phyloP scores from a whole-genome alignment of 768 basidiomycete species.

The Harrya chromipes region DNA sequence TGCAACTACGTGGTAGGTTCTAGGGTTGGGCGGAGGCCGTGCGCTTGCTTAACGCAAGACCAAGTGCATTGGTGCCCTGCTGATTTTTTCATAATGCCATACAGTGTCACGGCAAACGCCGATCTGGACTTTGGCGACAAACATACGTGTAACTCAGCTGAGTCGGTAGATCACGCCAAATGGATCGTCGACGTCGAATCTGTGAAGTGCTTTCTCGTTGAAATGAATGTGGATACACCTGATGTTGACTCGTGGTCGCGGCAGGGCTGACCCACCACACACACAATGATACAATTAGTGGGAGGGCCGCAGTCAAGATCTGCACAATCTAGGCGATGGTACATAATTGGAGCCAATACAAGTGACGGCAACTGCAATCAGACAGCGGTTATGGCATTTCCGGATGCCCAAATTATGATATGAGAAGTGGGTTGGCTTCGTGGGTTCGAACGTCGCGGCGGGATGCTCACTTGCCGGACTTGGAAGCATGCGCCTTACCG shows the following conservation, averaged over 20 bases:
- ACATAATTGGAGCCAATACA: neutral
- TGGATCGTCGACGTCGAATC: too few species aligned
- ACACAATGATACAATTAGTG: too few species aligned
- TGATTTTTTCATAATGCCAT: constrained; percentile 10
- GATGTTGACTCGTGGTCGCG: too few species aligned
- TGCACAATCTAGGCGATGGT: constrained; percentile 15
- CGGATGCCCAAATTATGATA: constrained; percentile 10
- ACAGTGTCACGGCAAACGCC: constrained; percentile 5
- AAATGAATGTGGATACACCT: neutral
- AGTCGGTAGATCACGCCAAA: too few species aligned
- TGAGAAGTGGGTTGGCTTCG: constrained; percentile 13
- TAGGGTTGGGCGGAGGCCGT: neutral
- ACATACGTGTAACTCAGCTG: neutral
- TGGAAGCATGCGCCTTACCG: constrained; percentile 21
- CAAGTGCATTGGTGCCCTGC: neutral
- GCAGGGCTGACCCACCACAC: too few species aligned
- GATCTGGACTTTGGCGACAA: constrained; percentile 1
- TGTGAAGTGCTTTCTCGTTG: too few species aligned
- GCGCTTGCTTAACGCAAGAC: neutral
- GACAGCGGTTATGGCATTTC: constrained; percentile 11
- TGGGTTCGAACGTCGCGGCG: constrained; percentile 13
- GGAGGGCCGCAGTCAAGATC: constrained; percentile 5
- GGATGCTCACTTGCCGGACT: constrained; percentile 14
- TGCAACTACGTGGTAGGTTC: too few species aligned
- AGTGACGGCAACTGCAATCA: constrained; percentile 15